Conservation (phyloP, 441 rosid genomes). For the Euphorbia celastroides region DNA sequence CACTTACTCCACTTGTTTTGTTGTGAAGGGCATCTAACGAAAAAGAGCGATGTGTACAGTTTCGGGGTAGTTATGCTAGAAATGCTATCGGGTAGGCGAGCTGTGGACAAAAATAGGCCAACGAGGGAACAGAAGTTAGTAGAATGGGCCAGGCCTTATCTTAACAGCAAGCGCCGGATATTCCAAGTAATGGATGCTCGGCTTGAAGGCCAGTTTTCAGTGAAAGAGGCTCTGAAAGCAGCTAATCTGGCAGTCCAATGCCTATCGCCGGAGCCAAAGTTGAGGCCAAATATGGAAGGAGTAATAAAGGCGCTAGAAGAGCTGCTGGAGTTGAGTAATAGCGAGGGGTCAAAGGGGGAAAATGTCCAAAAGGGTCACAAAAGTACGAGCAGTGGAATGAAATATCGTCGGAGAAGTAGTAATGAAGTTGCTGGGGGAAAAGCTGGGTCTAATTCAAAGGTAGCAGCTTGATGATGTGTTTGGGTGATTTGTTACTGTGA, state of each 20-base stretch:
- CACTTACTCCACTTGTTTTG: constrained; percentile 7
- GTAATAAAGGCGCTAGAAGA: constrained; percentile 53
- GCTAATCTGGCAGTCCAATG: constrained; percentile 61
- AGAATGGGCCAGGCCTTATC: constrained; percentile 82
- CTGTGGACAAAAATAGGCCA: constrained; percentile 64
- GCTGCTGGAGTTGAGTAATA: constrained; percentile 32
- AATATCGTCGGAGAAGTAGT: constrained; percentile 10
- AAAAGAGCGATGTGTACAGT: constrained; percentile 79
- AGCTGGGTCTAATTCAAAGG: constrained; percentile 23
- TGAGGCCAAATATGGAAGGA: constrained; percentile 57
- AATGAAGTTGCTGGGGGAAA: constrained; percentile 12
- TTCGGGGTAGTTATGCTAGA: constrained; percentile 89
- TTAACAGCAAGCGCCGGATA: constrained; percentile 58
- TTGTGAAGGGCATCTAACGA: constrained; percentile 55
- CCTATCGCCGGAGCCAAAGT: constrained; percentile 53
- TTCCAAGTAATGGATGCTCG: constrained; percentile 61
- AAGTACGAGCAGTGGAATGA: constrained; percentile 17
- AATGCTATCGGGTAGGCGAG: constrained; percentile 69
- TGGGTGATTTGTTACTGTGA: neutral
- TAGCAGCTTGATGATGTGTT: constrained; percentile 19
- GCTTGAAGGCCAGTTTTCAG: constrained; percentile 57
- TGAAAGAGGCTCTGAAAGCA: constrained; percentile 41
- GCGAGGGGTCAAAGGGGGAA: constrained; percentile 16
- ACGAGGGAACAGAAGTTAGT: constrained; percentile 69
- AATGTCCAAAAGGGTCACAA: constrained; percentile 12